Conservation (phyloP, 2,329 filamentous ascomycete species). For the Penicillium nordicum region DNA sequence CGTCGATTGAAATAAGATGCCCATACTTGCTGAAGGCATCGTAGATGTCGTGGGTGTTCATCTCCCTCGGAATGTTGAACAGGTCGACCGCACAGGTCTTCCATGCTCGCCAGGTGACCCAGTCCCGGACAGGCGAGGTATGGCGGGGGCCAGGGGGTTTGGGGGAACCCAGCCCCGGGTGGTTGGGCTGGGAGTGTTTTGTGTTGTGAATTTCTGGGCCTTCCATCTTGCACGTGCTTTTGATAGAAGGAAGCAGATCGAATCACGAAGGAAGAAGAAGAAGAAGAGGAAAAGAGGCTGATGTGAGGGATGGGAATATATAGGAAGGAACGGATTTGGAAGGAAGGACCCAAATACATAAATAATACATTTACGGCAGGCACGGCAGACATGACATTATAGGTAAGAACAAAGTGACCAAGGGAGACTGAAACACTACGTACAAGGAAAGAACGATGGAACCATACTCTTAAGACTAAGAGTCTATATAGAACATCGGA, state of each 20-base stretch:
- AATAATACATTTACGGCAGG: too few relatives aligned
- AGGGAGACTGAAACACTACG: background rate
- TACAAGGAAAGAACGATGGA: background rate
- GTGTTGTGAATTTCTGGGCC: background rate
- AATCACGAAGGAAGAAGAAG: background rate
- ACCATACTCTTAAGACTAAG: background rate
- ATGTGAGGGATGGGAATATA: background rate
- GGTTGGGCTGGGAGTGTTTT: background rate
- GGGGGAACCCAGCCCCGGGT: background rate
- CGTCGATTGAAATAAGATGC: slow-evolving; percentile 54
- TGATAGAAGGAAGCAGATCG: background rate
- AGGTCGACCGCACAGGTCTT: slow-evolving; percentile 40
- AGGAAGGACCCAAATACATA: background rate
- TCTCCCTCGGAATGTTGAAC: slow-evolving; percentile 32
- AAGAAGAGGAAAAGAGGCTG: background rate
- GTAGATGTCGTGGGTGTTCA: slow-evolving; percentile 46
- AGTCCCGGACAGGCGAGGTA: slow-evolving; percentile 5
- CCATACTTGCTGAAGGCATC: slow-evolving; percentile 53
- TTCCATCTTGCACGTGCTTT: background rate
- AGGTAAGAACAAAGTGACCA: background rate
- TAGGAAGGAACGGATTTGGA: background rate
- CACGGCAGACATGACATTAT: too few relatives aligned
- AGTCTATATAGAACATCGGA: background rate
- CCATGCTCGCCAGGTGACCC: slow-evolving; percentile 38
- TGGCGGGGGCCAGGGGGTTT: background rate